Evolutionary conservation across 345 rosid genomes (phyloP).

Genomic region (Zanthoxylum bungeanum): DNA sequence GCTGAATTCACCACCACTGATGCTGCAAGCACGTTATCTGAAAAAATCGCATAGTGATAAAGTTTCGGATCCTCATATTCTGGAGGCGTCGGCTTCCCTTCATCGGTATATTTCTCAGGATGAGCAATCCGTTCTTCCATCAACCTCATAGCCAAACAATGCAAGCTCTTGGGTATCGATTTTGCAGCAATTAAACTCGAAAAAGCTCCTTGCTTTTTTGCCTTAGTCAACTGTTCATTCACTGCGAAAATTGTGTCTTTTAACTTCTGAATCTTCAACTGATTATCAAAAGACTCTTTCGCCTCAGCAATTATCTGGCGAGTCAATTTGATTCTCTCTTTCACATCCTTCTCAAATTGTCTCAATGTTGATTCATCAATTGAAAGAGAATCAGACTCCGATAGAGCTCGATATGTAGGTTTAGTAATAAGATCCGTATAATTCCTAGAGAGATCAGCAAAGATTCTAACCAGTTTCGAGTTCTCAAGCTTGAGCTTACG

Average conservation of each 20-base stretch:
- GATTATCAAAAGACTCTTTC: slow-evolving; percentile 92
- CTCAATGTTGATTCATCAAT: slow-evolving; percentile 68
- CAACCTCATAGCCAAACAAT: slow-evolving; percentile 89
- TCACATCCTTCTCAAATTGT: slow-evolving; percentile 93
- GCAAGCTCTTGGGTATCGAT: slow-evolving; percentile 90
- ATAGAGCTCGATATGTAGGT: slow-evolving; percentile 56
- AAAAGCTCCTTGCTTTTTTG: slow-evolving; percentile 95
- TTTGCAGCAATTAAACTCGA: slow-evolving; percentile 94
- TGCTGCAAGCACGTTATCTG: slow-evolving; percentile 89
- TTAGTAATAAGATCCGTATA: slow-evolving; percentile 79
- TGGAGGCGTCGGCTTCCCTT: slow-evolving; percentile 58
- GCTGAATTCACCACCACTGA: slow-evolving; percentile 98
- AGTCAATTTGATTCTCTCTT: slow-evolving; percentile 83
- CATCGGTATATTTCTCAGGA: slow-evolving; percentile 74
- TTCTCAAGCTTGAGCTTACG: slow-evolving; percentile 94
- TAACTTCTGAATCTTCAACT: slow-evolving; percentile 90
- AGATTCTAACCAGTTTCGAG: slow-evolving; percentile 78
- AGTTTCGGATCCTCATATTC: slow-evolving; percentile 85
- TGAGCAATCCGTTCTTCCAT: slow-evolving; percentile 95
- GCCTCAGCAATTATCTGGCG: slow-evolving; percentile 88
- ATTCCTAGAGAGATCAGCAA: slow-evolving; percentile 83
- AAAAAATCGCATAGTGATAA: slow-evolving; percentile 88
- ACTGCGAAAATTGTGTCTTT: slow-evolving; percentile 87
- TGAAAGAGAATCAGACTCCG: slow-evolving; percentile 55
- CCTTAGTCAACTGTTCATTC: slow-evolving; percentile 84